phyloP scores from a whole-genome alignment of 352 stramenopile genomes.

The Porosira glacialis region DNA sequence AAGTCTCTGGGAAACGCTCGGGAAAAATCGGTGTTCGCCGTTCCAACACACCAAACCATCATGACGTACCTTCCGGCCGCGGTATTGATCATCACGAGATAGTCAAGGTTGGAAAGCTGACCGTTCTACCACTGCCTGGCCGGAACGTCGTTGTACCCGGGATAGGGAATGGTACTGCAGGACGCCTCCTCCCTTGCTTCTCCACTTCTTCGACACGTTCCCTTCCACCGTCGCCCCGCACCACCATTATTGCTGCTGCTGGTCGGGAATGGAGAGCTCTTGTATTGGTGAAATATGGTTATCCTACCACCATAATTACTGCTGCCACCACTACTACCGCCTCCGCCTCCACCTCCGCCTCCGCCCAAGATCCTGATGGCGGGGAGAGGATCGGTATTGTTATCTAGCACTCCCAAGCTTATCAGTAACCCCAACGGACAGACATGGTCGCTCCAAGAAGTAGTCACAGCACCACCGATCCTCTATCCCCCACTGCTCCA shows the following conservation, averaged over 20 bases:
- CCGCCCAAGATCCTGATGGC: too few relatives aligned
- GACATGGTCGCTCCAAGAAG: conserved; percentile 19
- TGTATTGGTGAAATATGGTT: conserved; percentile 38
- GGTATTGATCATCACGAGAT: conserved; percentile 44
- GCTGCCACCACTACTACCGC: too few relatives aligned
- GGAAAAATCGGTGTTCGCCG: too few relatives aligned
- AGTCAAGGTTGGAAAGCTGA: conserved; percentile 33
- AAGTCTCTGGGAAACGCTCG: too few relatives aligned
- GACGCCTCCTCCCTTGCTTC: too few relatives aligned
- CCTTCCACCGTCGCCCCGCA: background rate
- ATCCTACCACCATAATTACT: background rate
- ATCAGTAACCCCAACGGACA: background rate
- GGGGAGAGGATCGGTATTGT: too few relatives aligned
- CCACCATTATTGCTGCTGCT: too few relatives aligned
- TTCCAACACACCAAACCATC: too few relatives aligned
- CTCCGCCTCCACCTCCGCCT: too few relatives aligned
- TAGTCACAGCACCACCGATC: conserved; percentile 6
- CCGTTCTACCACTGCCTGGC: conserved; percentile 35
- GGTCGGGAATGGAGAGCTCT: too few relatives aligned
- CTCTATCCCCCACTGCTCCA: background rate
- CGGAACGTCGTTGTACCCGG: conserved; percentile 30
- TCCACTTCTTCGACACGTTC: too few relatives aligned
- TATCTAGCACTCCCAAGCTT: background rate
- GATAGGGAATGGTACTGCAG: conserved; percentile 27
- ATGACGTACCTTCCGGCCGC: conserved; percentile 72